Conservation (phyloP, 306 rosid genomes). For the Glycine soja region DNA sequence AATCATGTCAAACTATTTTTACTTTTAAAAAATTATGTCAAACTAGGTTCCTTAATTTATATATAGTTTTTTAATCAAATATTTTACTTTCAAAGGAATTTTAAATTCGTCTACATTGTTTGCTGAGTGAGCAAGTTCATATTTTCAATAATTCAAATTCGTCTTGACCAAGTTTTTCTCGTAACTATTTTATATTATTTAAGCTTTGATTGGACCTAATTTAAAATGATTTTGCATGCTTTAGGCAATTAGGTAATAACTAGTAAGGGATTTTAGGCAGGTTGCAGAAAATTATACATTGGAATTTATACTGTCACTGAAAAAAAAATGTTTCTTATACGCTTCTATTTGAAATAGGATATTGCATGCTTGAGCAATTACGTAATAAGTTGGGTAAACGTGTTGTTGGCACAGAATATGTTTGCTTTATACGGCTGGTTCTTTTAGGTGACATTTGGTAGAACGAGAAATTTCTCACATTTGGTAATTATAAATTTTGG, state of each 20-base stretch:
- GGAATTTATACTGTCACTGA: neutral
- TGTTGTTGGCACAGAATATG: neutral
- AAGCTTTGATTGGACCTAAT: neutral
- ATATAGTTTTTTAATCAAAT: neutral
- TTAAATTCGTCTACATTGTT: neutral
- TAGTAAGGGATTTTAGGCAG: neutral
- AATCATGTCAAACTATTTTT: no score
- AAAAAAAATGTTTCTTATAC: neutral
- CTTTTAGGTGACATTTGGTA: no score
- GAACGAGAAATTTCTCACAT: no score
- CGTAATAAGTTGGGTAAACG: neutral
- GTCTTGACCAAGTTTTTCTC: neutral
- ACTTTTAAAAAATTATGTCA: neutral
- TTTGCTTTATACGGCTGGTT: no score
- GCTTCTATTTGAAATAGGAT: neutral
- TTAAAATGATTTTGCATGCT: neutral
- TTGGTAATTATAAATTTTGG: no score
- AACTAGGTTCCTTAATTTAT: neutral
- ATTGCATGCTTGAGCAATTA: neutral
- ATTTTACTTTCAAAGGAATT: neutral
- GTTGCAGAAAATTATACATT: neutral
- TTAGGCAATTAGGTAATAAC: neutral
- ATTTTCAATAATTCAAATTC: neutral
- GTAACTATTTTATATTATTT: neutral
- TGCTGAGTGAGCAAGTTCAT: neutral